phyloP scores from a whole-genome alignment of 1,284 basidiomycete genomes.

The Austroboletus olivaceoglutinosus region DNA sequence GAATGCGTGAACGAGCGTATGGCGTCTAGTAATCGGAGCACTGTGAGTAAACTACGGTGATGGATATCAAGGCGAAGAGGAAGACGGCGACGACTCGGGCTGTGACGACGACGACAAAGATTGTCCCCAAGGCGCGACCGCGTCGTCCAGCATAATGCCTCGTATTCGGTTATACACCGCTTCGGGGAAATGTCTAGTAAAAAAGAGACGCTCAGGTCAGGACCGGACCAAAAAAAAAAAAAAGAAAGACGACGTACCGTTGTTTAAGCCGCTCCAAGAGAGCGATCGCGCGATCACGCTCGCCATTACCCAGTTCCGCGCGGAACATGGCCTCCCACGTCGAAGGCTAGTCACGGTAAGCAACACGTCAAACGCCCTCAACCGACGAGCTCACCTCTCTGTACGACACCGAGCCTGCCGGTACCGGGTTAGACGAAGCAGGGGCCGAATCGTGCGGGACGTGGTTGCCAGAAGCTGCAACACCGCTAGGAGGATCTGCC shows the following conservation, averaged over 20 bases:
- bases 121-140: constrained; percentile 35
- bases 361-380: constrained; percentile 10
- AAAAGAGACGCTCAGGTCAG: too few relatives aligned
- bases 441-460: constrained; percentile 55
- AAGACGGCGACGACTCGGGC: constrained; percentile 6
- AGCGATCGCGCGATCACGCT: constrained; percentile 66
- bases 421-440: constrained; percentile 7
- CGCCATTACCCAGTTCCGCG: constrained; percentile 81
- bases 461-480: constrained; percentile 90
- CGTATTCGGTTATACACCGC: constrained; percentile 68
- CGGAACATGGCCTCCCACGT: constrained; percentile 96
- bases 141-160: constrained; percentile 60
- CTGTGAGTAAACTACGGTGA: too few relatives aligned
- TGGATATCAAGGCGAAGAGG: too few relatives aligned
- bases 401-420: constrained; percentile 65
- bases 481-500: constrained; percentile 80
- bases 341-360: constrained; percentile 54
- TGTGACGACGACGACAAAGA: constrained; percentile 12
- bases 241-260: constrained; percentile 46
- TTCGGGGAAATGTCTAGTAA: constrained; percentile 65
- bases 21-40: too few relatives aligned
- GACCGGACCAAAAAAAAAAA: constrained; percentile 1
- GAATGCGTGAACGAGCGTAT: too few relatives aligned
- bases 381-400: constrained; percentile 69
- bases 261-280: constrained; percentile 76